phyloP scores from a whole-genome alignment of 805 yeast genomes.

The Starmerella lactis-condensi region DNA sequence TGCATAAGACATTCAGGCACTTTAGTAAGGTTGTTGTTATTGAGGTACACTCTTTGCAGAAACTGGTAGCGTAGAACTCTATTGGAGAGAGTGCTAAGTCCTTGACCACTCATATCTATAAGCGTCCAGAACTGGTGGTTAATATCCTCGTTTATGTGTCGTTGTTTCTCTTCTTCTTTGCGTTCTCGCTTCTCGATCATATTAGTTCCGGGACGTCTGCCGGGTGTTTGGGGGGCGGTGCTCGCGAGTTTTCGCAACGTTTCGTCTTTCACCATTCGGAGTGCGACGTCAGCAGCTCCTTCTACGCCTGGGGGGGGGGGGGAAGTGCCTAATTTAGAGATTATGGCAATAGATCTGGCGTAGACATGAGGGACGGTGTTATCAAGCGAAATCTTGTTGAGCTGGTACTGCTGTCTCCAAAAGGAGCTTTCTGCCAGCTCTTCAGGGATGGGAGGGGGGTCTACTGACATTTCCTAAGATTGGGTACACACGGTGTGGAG shows the following conservation, averaged over 20 bases:
- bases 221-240: slow-evolving; percentile 13
- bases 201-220: slow-evolving; percentile 6
- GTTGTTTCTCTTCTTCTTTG: slow-evolving; percentile 26
- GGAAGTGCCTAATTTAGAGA: no score
- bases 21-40: slow-evolving; percentile 56
- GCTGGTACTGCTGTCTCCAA: slow-evolving; percentile 68
- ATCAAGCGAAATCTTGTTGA: slow-evolving; percentile 51
- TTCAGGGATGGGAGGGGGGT: slow-evolving; percentile 1
- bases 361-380: slow-evolving; percentile 58
- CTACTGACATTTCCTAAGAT: no score
- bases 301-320: slow-evolving; percentile 16
- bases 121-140: slow-evolving; percentile 82
- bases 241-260: slow-evolving; percentile 18
- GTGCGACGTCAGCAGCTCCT: slow-evolving; percentile 25
- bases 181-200: slow-evolving; percentile 20
- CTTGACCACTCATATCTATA: slow-evolving; percentile 80
- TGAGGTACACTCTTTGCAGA: slow-evolving; percentile 67
- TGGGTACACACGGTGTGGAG: no score
- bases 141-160: slow-evolving; percentile 23
- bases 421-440: slow-evolving; percentile 14
- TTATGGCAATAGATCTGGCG: slow-evolving; percentile 64
- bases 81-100: slow-evolving; percentile 49
- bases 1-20: slow-evolving; percentile 53
- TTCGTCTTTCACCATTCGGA: slow-evolving; percentile 22
- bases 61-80: slow-evolving; percentile 65